Base-by-base conservation (phyloP, 805 yeast species). In the Kazachstania martiniae region DNA sequence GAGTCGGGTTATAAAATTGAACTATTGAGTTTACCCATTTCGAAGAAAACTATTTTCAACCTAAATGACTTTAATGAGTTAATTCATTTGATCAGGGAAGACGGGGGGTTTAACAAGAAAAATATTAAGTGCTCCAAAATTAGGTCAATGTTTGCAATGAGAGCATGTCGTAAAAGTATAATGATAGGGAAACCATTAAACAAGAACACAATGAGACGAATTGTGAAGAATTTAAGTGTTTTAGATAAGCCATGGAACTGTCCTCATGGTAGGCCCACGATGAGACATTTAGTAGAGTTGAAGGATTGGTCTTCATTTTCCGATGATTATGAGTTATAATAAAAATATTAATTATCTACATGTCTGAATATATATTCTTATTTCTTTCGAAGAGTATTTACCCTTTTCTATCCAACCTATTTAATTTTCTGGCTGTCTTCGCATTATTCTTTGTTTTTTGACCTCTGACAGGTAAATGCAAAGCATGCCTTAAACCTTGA, bases 241-340 rank as follows among this genome's bases (percentile, higher is more conserved):
- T 62, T 91, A 24, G 87, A 85, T 39, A 83, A 84, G 50, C 99
- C 99, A 0, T 91, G 99, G 98, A 80, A 78, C 45, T 76, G 86
- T 49, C 99, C 99, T 0, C 99, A 91, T 58, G 98, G 99, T 0
- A 63, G 99, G 41, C 99, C 98, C 0, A 91, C 99, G 1, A 75
- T 91, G 80, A 68, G 98, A 34, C 96, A 89, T 56, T 62, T 89
- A 37, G 72, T 77, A 38, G 85, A 82, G 35, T 48, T 78, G 24
- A 54, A 61, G 26, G 55, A 61, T 22, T 65, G 74, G 69, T 44
- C 49, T 14, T 43, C 66, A 0, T 72, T 70, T 40, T 44, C 44
- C 8, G 59, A 57, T 2, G 78, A 72, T 43, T 67, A 68, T 43
- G 37, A 39, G 12, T 13, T 55, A 21, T 58, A 33, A 29, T 8